Percentiles rank a stretch among this genome's conserved stretches.
Evolutionary conservation across 192 early-diverging fungal genomes (phyloP).

Genomic region (Coemansia reversa): DNA sequence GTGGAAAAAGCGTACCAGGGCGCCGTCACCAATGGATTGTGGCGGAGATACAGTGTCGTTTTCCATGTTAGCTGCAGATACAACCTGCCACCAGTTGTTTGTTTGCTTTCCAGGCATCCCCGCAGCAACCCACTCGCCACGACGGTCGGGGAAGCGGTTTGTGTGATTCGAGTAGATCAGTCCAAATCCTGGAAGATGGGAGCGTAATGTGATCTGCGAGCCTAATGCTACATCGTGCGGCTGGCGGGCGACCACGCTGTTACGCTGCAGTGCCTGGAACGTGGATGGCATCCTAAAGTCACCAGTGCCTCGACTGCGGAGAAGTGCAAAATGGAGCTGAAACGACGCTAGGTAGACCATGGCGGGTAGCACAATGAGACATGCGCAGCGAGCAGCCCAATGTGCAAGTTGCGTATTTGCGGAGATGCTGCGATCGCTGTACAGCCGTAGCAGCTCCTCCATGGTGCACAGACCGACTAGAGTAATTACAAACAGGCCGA

Average conservation of each 20-base stretch:
- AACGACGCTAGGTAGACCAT: constrained; percentile 80
- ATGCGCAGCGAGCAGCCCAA: constrained; percentile 77
- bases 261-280: constrained; percentile 82
- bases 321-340: constrained; percentile 83
- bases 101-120: constrained; percentile 35
- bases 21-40: constrained; percentile 16
- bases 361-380: constrained; percentile 76
- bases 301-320: constrained; percentile 79
- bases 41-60: constrained; percentile 19
- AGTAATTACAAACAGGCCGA: constrained; percentile 88
- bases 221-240: constrained; percentile 27
- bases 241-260: constrained; percentile 62
- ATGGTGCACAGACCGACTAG: constrained; percentile 87
- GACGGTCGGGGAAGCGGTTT: constrained; percentile 11
- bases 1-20: constrained; percentile 56
- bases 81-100: constrained; percentile 37
- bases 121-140: constrained; percentile 13
- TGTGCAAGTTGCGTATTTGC: constrained; percentile 65
- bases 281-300: constrained; percentile 87
- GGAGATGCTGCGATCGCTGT: constrained; percentile 65
- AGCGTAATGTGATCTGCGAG: constrained; percentile 30
- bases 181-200: constrained; percentile 37
- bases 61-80: constrained; percentile 6
- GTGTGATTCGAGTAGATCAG: constrained; percentile 30
- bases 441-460: constrained; percentile 83